Evolutionary conservation across 2,329 filamentous ascomycete species (phyloP).

Genomic region (Talaromyces atroroseus): DNA sequence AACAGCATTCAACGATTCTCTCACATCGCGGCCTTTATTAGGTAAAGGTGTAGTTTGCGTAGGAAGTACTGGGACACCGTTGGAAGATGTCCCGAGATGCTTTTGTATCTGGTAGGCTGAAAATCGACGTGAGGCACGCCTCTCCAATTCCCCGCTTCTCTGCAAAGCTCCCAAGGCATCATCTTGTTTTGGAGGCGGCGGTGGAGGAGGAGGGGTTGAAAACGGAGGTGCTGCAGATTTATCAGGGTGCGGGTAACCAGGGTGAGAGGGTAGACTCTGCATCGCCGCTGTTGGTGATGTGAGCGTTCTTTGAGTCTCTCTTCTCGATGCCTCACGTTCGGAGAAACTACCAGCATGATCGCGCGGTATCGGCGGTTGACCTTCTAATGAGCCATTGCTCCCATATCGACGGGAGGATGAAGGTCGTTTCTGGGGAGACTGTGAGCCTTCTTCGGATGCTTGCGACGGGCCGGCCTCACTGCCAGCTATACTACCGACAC

Average conservation of each 20-base stretch:
- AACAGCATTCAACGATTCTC: slow-evolving; percentile 76
- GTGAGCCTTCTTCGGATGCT: slow-evolving; percentile 34
- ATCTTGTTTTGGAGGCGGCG: slow-evolving; percentile 75
- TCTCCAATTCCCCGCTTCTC: slow-evolving; percentile 84
- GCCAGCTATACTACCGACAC: slow-evolving; percentile 42
- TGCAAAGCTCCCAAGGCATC: slow-evolving; percentile 89
- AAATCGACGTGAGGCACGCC: slow-evolving; percentile 85
- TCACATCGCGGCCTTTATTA: slow-evolving; percentile 68
- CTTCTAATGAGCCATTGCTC: slow-evolving; percentile 35
- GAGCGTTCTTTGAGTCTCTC: slow-evolving; percentile 33
- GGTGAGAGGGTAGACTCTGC: slow-evolving; percentile 69
- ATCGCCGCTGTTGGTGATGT: slow-evolving; percentile 55
- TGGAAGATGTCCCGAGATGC: slow-evolving; percentile 73
- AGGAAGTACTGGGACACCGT: slow-evolving; percentile 80
- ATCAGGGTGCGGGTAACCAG: slow-evolving; percentile 60
- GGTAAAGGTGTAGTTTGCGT: slow-evolving; percentile 50
- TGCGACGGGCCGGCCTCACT: slow-evolving; percentile 37
- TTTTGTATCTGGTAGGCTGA: slow-evolving; percentile 97
- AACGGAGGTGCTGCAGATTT: slow-evolving; percentile 29
- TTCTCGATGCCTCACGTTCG: slow-evolving; percentile 36
- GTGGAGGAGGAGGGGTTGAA: slow-evolving; percentile 70
- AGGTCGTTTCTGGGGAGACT: slow-evolving; percentile 29
- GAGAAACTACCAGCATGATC: slow-evolving; percentile 28
- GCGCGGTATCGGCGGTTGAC: slow-evolving; percentile 24
- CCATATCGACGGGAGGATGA: slow-evolving; percentile 32